Base-by-base conservation (phyloP, 176 grass and related monocot species). In the Panicum miliaceum region DNA sequence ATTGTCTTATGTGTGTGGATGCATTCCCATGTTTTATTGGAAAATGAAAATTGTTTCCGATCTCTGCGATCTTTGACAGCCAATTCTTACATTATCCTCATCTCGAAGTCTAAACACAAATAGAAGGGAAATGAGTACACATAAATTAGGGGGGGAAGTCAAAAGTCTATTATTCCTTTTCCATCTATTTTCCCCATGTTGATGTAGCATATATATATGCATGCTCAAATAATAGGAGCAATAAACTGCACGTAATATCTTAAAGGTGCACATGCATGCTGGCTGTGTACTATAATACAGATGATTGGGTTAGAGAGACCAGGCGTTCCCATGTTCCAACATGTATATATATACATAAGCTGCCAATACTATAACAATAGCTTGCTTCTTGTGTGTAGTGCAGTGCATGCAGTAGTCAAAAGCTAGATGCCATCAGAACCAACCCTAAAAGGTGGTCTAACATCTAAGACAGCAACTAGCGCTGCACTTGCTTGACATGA, bases 401-500 rank as follows among this genome's bases (percentile, higher is more conserved):
- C 46, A 75, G 34, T 68, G 51, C 48, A 64, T 12, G 40, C 57
- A 46, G 32, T 79, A 64, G 86, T 89, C 90, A 92, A 86, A 79
- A 64, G 83, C 68, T 89, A 92, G 35, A 80, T 81, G 85, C 56
- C 71, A 81, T 83, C 71, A 71, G 47, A 81, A 78, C 79, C 84
- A 82, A 84, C 76, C 85, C 71, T 90, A 90, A 71, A 81, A 81
- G 76, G 8, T 77, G 69, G 11, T 81, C 79, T 69, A 81, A 81
- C 64, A 42, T 77, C 76, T 77, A 50, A 76, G 70, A 63, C 50
- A 4, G 34, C 32, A 75, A 48, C 57, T 64, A 37, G 25, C 12
- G 64, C 45, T 54, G 81, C 61, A 41, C 77, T 50, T 76, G 52
- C 77, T 50, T 76, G 52, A 56, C 56, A 58, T 70, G 77, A 25